phyloP scores from a whole-genome alignment of 495 filamentous ascomycete genomes.

The Neurospora sp. region DNA sequence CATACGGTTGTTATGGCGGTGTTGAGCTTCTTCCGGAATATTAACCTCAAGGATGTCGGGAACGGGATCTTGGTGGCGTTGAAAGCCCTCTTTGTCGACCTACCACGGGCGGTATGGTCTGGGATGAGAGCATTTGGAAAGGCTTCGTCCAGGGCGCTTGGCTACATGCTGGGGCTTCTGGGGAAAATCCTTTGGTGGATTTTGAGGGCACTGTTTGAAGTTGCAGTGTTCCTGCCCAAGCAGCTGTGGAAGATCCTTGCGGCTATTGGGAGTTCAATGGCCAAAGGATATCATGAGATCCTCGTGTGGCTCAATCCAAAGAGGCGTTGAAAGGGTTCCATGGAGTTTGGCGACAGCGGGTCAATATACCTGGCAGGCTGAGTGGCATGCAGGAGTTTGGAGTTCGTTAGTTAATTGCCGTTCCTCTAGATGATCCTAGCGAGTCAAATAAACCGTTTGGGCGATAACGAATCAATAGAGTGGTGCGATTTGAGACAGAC shows the following conservation, averaged over 20 bases:
- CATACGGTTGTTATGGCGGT: constrained; percentile 28
- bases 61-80: constrained; percentile 23
- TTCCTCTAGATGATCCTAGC: not conserved
- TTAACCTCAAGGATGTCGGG: constrained; percentile 31
- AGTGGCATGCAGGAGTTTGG: not conserved
- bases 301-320: constrained; percentile 34
- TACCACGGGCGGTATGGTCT: constrained; percentile 21
- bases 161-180: constrained; percentile 20
- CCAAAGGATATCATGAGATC: constrained; percentile 28
- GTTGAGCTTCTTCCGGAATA: constrained; percentile 24
- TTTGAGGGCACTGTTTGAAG: constrained; percentile 13
- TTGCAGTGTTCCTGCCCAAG: constrained; percentile 23
- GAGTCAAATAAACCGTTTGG: not conserved
- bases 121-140: constrained; percentile 16
- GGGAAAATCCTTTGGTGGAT: constrained; percentile 22
- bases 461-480: not conserved
- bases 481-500: not conserved
- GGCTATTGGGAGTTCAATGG: constrained; percentile 20
- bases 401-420: not conserved
- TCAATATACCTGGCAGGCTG: not conserved
- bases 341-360: not conserved
- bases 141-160: constrained; percentile 13
- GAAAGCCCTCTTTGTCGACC: constrained; percentile 20
- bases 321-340: not conserved
- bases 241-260: constrained; percentile 24